Evolutionary conservation across 768 basidiomycete genomes (phyloP), one percentile per base, ranked within the genome.

Genomic region (Tylopilus sp.): DNA sequence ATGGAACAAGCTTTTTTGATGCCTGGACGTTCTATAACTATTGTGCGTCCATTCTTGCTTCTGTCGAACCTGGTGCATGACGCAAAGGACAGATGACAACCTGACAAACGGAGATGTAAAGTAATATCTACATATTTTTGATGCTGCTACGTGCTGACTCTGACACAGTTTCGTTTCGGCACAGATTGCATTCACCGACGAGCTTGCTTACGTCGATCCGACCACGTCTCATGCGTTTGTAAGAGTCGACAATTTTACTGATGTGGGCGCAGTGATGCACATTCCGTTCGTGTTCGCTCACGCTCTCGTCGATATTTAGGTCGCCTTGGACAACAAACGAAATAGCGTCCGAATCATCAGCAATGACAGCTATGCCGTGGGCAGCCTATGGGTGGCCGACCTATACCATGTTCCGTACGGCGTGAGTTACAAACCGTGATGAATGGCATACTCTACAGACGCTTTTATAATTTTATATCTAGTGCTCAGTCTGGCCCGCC

Each of bases 401-500:
- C 76, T 85, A 67, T 67, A 78, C 44, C 86, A 87, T 66, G 75
- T 83, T 19, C 85, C 85, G 1, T 86, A 74, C 50, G 83, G 84
- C 6, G 82, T 83, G 56, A 59, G 78, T 75, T 38, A 42, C 14
- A 47, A 19, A n/a, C n/a, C n/a, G 19, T 30, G 21, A 5, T 30
- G 2, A 33, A 33, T 22, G 14, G 28, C 30, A 54, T 1, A 45
- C 25, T 26, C 37, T 43, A 14, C 47, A n/a, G 6, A 50, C 48
- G 22, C 56, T 45, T 42, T 50, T 38, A 31, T 31, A 21, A 37
- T 47, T 25, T 53, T 40, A 40, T 16, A 24, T 30, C 31, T 37
- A 87, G 85, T 86, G 86, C 60, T 84, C 85, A 7, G 85, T 85
- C 25, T 86, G 86, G 85, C 83, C 85, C 16, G 82, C 83, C 21